Conservation (phyloP, 2,329 filamentous ascomycete species). For the Aspergillus phoenicis region DNA sequence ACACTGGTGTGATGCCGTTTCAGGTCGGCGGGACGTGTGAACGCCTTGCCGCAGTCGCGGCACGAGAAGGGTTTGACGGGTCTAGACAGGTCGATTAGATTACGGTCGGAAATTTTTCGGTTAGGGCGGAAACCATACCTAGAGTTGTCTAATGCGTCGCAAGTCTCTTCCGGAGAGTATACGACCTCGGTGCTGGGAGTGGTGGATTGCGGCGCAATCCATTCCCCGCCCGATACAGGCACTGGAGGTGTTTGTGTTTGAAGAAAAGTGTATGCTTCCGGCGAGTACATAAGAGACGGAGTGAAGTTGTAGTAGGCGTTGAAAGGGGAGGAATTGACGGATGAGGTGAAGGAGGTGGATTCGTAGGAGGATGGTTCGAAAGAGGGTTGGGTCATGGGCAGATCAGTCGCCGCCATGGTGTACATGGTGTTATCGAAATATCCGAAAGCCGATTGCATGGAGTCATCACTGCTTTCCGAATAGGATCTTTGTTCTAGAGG, state of each 20-base stretch:
- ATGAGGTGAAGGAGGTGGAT: conserved; percentile 9
- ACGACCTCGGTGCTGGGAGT: conserved; percentile 12
- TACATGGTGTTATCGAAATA: conserved; percentile 20
- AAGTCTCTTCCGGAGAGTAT: conserved; percentile 15
- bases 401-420: conserved; percentile 14
- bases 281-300: conserved; percentile 16
- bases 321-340: conserved; percentile 10
- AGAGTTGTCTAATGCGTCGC: conserved; percentile 24
- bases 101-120: background rate
- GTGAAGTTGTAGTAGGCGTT: conserved; percentile 19
- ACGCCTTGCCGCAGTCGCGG: conserved; percentile 41
- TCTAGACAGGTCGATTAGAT: conserved; percentile 20
- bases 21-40: conserved; percentile 53
- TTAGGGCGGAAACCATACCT: conserved; percentile 28
- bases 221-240: conserved; percentile 10
- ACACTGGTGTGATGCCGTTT: conserved; percentile 53
- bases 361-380: conserved; percentile 18
- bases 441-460: conserved; percentile 20
- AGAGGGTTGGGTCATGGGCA: conserved; percentile 11
- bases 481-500: conserved; percentile 27
- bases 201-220: conserved; percentile 13
- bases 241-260: conserved; percentile 15
- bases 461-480: conserved; percentile 26
- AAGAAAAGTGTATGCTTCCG: conserved; percentile 16
- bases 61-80: conserved; percentile 36